Conservation (phyloP, 768 basidiomycete genomes). For the Tulasnella sp. region DNA sequence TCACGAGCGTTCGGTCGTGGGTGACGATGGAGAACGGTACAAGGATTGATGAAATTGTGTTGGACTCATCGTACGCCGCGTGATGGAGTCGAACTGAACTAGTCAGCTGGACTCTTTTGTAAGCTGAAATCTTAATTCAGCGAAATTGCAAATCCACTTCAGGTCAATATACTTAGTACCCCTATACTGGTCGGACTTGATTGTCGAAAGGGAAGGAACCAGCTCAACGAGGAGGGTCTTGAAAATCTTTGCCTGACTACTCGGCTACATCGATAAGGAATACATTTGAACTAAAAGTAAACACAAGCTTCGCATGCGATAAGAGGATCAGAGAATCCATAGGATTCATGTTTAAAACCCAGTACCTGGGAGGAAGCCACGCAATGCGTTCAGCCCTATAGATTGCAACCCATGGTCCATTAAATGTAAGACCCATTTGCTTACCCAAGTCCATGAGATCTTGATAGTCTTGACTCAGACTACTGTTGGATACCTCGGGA, state of each 20-base stretch:
- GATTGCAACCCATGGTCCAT: background rate
- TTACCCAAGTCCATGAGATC: background rate
- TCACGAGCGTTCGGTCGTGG: constrained; percentile 45
- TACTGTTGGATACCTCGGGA: no score
- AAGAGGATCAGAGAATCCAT: background rate
- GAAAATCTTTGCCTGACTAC: background rate
- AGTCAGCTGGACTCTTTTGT: no score
- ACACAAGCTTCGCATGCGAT: background rate
- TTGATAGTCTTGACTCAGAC: background rate
- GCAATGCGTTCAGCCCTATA: background rate
- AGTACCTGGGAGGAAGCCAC: background rate
- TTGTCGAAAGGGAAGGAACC: no score
- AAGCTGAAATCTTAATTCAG: no score
- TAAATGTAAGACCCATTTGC: background rate
- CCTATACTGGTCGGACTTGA: no score
- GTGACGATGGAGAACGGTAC: constrained; percentile 51
- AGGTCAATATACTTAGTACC: no score
- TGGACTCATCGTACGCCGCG: constrained; percentile 21
- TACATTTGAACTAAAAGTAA: background rate
- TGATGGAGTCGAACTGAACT: background rate
- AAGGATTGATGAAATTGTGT: constrained; percentile 40
- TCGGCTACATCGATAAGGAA: background rate
- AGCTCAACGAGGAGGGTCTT: no score
- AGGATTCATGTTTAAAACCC: no score
- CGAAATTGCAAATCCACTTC: background rate